Base-by-base conservation (phyloP, 257 asterid species). In the Rubia yunnanensis region DNA sequence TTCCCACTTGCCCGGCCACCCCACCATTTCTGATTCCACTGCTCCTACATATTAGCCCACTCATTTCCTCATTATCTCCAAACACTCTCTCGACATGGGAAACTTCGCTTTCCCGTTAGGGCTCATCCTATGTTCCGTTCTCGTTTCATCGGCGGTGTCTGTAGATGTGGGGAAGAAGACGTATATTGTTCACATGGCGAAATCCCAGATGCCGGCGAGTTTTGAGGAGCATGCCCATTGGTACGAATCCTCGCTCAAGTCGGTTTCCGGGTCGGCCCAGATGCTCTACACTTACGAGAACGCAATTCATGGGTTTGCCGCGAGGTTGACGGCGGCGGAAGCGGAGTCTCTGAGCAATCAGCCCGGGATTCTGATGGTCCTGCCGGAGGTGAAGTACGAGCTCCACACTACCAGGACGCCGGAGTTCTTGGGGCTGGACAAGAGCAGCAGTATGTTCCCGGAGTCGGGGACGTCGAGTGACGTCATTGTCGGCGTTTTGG, bases 401-500 rank as follows among this genome's bases (percentile, higher is more conserved):
- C 88, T 94, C 26, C 99, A 94, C 70, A 94, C 99, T 0, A 94
- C 99, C 5, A 78, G 99, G 27, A 84, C 99, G 4, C 99, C 99
- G 10, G 17, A 77, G 35, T 94, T 94, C 32, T 55, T 94, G 34
- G 96, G 97, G 0, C 77, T 94, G 8, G 92, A 86, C 26, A 86
- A 77, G 80, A 82, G 69, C 64, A 77, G 82, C 0, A 88, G 83
- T 3, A 7, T 86, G 74, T 79, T 88, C 57, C 97, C 96, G 0
- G 81, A 71, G 28, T 86, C 95, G 0, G 76, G 70, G 5, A 52
- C 89, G 0, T 77, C 41, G 24, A 72, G 91, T 44, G 94, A 94
- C 0, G 89, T 94, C 1, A n/a, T 86, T 5, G 74, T 94, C 28
- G 97, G 89, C 0, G 94, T 90, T 49, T 60, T 94, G 7, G 99